phyloP scores from a whole-genome alignment of 2,329 filamentous ascomycete species.

The Colletotrichum sp. region DNA sequence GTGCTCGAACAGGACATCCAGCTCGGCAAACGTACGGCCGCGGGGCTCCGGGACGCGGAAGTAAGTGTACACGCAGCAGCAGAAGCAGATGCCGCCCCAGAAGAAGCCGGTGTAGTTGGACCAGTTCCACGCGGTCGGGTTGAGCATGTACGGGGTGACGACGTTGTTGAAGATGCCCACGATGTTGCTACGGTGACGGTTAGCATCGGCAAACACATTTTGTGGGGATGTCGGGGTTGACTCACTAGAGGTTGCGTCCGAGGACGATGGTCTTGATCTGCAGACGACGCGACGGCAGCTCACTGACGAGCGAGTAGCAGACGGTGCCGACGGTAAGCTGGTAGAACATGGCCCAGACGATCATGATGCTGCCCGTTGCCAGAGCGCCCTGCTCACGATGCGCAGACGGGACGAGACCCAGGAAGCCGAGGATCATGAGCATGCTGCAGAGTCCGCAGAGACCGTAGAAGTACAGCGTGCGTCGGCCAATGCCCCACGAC shows the following conservation, averaged over 20 bases:
- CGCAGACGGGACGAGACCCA: conserved; percentile 71
- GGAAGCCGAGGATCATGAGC: conserved; percentile 84
- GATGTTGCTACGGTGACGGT: conserved; percentile 62
- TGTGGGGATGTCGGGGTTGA: conserved; percentile 2
- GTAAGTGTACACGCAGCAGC: conserved; percentile 81
- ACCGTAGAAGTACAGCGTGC: conserved; percentile 77
- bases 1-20: conserved; percentile 84
- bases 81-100: conserved; percentile 81
- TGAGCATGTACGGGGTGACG: conserved; percentile 91
- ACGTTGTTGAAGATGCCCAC: conserved; percentile 83
- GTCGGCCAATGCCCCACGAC: conserved; percentile 75
- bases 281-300: conserved; percentile 81
- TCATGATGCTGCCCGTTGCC: conserved; percentile 86
- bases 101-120: conserved; percentile 88
- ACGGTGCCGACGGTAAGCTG: conserved; percentile 89
- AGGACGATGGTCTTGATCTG: conserved; percentile 93
- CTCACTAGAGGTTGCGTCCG: conserved; percentile 76
- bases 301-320: conserved; percentile 86
- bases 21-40: conserved; percentile 83
- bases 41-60: conserved; percentile 82
- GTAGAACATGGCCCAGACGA: conserved; percentile 82
- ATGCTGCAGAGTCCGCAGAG: conserved; percentile 75
- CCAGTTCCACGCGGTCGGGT: conserved; percentile 88
- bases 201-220: not conserved
- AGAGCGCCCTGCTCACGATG: conserved; percentile 68